Base-by-base conservation (phyloP, 768 basidiomycete genomes). In the Trametes sanguinea region DNA sequence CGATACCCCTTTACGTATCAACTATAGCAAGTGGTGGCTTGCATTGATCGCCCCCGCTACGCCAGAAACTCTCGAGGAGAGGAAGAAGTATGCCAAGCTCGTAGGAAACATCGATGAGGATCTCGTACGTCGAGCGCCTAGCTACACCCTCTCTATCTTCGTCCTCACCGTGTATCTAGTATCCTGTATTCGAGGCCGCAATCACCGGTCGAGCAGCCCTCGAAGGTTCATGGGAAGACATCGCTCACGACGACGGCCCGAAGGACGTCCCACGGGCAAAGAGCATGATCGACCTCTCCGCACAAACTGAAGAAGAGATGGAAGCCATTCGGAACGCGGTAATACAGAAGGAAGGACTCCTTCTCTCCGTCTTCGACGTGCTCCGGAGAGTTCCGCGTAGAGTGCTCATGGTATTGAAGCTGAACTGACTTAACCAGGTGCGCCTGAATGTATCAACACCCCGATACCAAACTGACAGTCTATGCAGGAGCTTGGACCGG, bases 151-250 rank as follows among this genome's bases (percentile, higher is more conserved):
- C 13, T 51, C 9, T 14, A 9, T 17, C 3, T 1, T 30, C n/a
- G 42, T 43, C 2, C 42, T 39, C 39, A 39, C 32, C 55, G 0
- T 69, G 17, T 27, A 47, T 47, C 6, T 29, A 95, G 90, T 98
- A 97, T 72, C 92, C 94, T 8, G 83, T 97, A 10, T 95, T 98
- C 63, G 94, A 98, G 74, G 92, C 94, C 22, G 95, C 95, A 13
- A 87, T 98, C 47, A 98, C 95, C n/a, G 89, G 88, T 64, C 84
- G 94, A 44, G 86, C 91, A 16, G 86, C 85, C 1, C 74, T 96
- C 57, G 83, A 87, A 70, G 88, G 86, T 35, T 78, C 83, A 6
- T 83, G 81, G 78, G 78, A 81, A 13, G 78, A 80, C 16, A 16
- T 75, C 17, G 75, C 73, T 16, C 17, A 32, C 5, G 48, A 32